These are phyloP conservation scores for Fusarium anthophilum DNA, from an alignment of 2,329 filamentous ascomycete species.

Conservation along the genomic window DNA sequence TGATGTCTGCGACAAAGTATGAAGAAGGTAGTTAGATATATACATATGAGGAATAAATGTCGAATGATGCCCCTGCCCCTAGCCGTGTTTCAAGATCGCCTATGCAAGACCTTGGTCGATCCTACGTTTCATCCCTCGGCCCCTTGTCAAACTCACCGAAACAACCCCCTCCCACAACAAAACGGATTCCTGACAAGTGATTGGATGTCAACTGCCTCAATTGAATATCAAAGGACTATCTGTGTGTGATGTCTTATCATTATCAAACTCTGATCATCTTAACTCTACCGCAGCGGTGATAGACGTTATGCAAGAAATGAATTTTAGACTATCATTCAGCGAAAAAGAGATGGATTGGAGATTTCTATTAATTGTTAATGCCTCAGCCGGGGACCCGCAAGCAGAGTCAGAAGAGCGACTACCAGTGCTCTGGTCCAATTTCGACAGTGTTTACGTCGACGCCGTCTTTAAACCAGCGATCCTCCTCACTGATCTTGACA, in stretches of 20 bases:
- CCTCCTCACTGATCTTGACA: slow-evolving; percentile 67
- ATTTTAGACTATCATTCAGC: neutral
- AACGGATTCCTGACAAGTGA: neutral
- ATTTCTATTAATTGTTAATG: neutral
- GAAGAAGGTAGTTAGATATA: neutral
- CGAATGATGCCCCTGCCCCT: neutral
- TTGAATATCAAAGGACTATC: neutral
- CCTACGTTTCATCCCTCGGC: slow-evolving; percentile 20
- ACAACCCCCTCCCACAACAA: neutral
- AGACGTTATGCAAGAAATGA: too few species aligned
- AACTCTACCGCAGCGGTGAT: neutral
- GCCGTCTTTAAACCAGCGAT: slow-evolving; percentile 75
- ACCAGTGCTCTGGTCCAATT: slow-evolving; percentile 53
- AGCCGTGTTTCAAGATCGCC: slow-evolving; percentile 26
- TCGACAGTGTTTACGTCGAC: slow-evolving; percentile 74
- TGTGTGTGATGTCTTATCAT: neutral
- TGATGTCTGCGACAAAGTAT: fast-evolving
- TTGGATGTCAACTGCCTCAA: neutral
- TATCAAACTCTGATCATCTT: neutral
- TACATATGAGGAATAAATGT: neutral
- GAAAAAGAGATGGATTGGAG: neutral
- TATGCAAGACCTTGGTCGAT: slow-evolving; percentile 22
- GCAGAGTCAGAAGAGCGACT: neutral
- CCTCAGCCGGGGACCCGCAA: neutral
- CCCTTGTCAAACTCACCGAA: slow-evolving; percentile 5